phyloP scores from a whole-genome alignment of 257 asterid genomes.

The Leptodermis oblonga region DNA sequence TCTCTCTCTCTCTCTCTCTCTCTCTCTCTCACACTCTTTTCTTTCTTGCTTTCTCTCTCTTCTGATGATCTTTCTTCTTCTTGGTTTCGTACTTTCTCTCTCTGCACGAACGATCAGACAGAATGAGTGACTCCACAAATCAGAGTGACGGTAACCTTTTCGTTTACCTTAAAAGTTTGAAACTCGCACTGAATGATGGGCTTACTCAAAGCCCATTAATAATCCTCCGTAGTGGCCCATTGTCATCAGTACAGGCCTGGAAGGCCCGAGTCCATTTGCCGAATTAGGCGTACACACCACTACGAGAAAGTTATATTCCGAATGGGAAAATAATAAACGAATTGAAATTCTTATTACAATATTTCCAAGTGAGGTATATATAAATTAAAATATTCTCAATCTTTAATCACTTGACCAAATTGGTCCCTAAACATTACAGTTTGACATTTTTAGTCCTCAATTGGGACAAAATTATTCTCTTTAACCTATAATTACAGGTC shows the following conservation, averaged over 20 bases:
- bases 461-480: too few relatives aligned
- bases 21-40: neutral
- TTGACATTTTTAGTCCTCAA: too few relatives aligned
- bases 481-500: too few relatives aligned
- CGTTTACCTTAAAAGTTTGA: neutral
- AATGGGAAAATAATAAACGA: too few relatives aligned
- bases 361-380: too few relatives aligned
- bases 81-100: neutral
- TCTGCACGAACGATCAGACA: neutral
- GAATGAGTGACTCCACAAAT: neutral
- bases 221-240: neutral
- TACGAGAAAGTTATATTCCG: too few relatives aligned
- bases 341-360: too few relatives aligned
- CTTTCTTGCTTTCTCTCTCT: neutral
- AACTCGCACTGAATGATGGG: neutral
- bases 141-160: neutral
- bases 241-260: neutral
- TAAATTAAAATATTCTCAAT: too few relatives aligned
- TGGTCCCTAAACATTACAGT: too few relatives aligned
- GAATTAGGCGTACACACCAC: too few relatives aligned
- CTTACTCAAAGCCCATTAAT: neutral
- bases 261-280: too few relatives aligned
- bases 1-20: neutral
- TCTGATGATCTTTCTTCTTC: neutral
- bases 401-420: too few relatives aligned